Base-by-base conservation (phyloP, 2,329 filamentous ascomycete species). In the Alternaria consortialis region DNA sequence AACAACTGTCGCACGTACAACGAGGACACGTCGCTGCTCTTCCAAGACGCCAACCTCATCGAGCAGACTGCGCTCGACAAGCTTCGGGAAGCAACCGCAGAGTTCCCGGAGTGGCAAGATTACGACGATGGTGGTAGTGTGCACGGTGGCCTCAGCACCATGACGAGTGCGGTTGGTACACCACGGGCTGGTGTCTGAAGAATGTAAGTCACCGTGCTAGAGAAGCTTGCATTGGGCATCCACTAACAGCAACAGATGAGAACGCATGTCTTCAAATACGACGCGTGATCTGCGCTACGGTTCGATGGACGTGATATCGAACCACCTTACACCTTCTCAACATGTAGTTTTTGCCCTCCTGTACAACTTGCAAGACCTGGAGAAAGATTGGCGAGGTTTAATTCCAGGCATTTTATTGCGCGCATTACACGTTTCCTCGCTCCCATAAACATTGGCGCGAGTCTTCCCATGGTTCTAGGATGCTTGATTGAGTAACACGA, bases 1-100 rank as follows among this genome's bases (percentile, higher is more conserved):
- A 88, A 86, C 76, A 99, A 99, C 79, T 97, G 94, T 67, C 88
- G 93, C 77, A 95, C 91, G 3, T 99, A 97, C 84, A 99, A 99
- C 74, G 96, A 99, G 80, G 95, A 98, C 75, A 91, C 90, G 59
- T 97, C 94, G 79, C 84, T 96, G 71, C 86, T 99, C 55, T 98
- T 94, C 81, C 87, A 92, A 73, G 95, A 99, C 83, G 94, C 94
- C 51, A 94, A 94, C 78, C 85, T 91, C 56, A 97, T 99, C 80
- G 92, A 97, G 86, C 78, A 82, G 63, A 84, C 85, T 53, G 84
- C 82, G 59, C 61, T 86, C 32, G 75, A 81, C 36, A 85, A 86
- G 73, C 75, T 89, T 53, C 82, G 78, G 58, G 85, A 85, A 65
- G 82, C 85, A 63, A 86, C 84, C 2, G 82, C 83, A 53, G 79